These are phyloP conservation scores for Exophiala sp. DNA, from an alignment of 2,329 filamentous ascomycete species.

Conservation along the genomic window DNA sequence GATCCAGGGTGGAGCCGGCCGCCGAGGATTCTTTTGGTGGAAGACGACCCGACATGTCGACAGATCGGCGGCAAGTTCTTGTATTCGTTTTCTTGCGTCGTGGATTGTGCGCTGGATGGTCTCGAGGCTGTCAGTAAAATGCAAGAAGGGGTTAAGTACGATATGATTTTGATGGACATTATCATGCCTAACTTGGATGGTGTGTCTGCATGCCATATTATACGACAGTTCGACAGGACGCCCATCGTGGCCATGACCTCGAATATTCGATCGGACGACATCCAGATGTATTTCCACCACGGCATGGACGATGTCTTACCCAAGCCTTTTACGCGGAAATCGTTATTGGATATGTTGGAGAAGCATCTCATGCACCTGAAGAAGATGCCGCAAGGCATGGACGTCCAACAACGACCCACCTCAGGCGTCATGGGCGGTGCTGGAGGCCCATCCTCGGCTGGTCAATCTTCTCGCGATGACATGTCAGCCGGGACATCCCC, in stretches of 20 bases:
- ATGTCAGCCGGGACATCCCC: slow-evolving; percentile 59
- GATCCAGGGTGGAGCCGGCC: slow-evolving; percentile 60
- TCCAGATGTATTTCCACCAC: slow-evolving; percentile 94
- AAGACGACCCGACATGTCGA: slow-evolving; percentile 66
- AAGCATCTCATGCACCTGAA: slow-evolving; percentile 82
- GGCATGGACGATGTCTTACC: slow-evolving; percentile 97
- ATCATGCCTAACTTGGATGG: slow-evolving; percentile 97
- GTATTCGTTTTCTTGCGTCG: slow-evolving; percentile 58
- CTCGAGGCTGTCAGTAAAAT: slow-evolving; percentile 88
- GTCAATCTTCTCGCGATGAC: slow-evolving; percentile 57
- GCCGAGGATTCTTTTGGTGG: slow-evolving; percentile 82
- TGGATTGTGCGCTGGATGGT: slow-evolving; percentile 70
- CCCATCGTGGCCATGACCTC: slow-evolving; percentile 99
- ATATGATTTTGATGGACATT: slow-evolving; percentile 80
- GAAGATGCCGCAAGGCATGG: slow-evolving; percentile 56
- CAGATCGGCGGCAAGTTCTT: slow-evolving; percentile 62
- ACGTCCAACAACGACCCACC: slow-evolving; percentile 43
- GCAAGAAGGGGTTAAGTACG: slow-evolving; percentile 58
- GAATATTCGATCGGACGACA: slow-evolving; percentile 93
- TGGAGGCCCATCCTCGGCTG: slow-evolving; percentile 46
- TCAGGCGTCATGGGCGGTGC: slow-evolving; percentile 35
- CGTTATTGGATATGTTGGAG: slow-evolving; percentile 76
- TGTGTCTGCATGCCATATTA: slow-evolving; percentile 87
- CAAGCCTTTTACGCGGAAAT: slow-evolving; percentile 90
- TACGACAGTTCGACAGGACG: slow-evolving; percentile 74